Evolutionary conservation across 75 land plant genomes (phyloP).

Genomic region (Isoetes taiwanensis): DNA sequence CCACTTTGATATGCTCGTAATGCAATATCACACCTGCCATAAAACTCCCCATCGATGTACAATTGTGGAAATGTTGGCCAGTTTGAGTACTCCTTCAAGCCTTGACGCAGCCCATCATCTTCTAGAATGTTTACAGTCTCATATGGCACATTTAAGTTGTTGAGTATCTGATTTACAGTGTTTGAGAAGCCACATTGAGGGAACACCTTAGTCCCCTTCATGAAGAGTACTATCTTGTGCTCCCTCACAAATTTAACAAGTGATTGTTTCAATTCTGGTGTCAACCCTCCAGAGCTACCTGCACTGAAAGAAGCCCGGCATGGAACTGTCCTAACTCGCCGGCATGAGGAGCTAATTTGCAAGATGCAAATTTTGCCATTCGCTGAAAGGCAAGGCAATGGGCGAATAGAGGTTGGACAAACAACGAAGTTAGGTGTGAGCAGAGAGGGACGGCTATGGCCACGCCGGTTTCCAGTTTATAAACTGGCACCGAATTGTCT

Average conservation of each 20-base stretch:
- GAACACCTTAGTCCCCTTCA: constrained; percentile 91
- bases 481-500: too few relatives aligned
- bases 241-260: constrained; percentile 66
- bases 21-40: constrained; percentile 93
- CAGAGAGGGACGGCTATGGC: too few relatives aligned
- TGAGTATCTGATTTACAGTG: constrained; percentile 82
- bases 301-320: too few relatives aligned
- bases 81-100: constrained; percentile 76
- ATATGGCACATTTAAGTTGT: constrained; percentile 62
- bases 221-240: constrained; percentile 85
- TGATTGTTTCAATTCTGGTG: constrained; percentile 66
- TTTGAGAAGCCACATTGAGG: constrained; percentile 97
- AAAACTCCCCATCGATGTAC: constrained; percentile 93
- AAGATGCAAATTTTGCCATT: too few relatives aligned
- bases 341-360: too few relatives aligned
- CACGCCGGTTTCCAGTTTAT: too few relatives aligned
- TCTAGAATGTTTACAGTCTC: constrained; percentile 76
- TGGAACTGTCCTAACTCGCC: too few relatives aligned
- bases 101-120: constrained; percentile 70
- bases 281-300: constrained; percentile 64
- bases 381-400: too few relatives aligned
- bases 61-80: constrained; percentile 99
- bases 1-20: constrained; percentile 52
- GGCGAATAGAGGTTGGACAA: too few relatives aligned
- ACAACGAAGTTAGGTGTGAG: too few relatives aligned